Conservation (phyloP, 2,329 filamentous ascomycete species). For the Thermoascus crustaceus region DNA sequence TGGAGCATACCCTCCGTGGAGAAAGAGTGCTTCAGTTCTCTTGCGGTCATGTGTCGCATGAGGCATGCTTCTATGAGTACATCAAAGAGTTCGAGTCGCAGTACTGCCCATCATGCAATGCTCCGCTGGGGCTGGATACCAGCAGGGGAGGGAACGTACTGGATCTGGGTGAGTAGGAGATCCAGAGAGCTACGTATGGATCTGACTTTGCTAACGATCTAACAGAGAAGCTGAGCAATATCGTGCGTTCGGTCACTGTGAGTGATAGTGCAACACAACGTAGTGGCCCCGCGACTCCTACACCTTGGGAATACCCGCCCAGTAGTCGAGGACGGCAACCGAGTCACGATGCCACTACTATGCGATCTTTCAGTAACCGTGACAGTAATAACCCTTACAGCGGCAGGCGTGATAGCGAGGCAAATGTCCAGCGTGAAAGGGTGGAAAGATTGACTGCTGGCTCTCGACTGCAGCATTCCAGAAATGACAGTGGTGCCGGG, state of each 20-base stretch:
- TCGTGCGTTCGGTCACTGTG: slow-evolving; percentile 73
- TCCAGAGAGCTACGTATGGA: slow-evolving; percentile 3
- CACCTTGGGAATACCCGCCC: slow-evolving; percentile 48
- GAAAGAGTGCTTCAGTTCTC: slow-evolving; percentile 94
- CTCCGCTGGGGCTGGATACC: slow-evolving; percentile 82
- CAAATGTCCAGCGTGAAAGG: slow-evolving; percentile 33
- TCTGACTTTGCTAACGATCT: slow-evolving; percentile 19
- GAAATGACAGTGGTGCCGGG: slow-evolving; percentile 72
- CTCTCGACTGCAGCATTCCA: slow-evolving; percentile 49
- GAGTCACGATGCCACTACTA: no score
- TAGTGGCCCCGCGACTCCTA: slow-evolving; percentile 49
- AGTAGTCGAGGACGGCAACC: slow-evolving; percentile 24
- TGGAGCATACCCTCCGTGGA: slow-evolving; percentile 89
- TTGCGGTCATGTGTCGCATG: slow-evolving; percentile 93
- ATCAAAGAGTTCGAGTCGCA: slow-evolving; percentile 91
- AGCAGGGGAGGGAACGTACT: slow-evolving; percentile 87
- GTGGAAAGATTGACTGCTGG: slow-evolving; percentile 38
- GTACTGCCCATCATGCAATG: slow-evolving; percentile 88
- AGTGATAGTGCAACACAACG: slow-evolving; percentile 50
- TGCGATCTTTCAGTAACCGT: no score
- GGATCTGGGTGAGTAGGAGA: slow-evolving; percentile 62
- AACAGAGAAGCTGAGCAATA: slow-evolving; percentile 86
- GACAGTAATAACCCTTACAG: slow-evolving; percentile 20
- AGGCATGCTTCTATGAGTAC: slow-evolving; percentile 98
- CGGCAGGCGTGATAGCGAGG: slow-evolving; percentile 36